Base-by-base conservation (phyloP, 306 rosid species). In the Lablab purpureus region DNA sequence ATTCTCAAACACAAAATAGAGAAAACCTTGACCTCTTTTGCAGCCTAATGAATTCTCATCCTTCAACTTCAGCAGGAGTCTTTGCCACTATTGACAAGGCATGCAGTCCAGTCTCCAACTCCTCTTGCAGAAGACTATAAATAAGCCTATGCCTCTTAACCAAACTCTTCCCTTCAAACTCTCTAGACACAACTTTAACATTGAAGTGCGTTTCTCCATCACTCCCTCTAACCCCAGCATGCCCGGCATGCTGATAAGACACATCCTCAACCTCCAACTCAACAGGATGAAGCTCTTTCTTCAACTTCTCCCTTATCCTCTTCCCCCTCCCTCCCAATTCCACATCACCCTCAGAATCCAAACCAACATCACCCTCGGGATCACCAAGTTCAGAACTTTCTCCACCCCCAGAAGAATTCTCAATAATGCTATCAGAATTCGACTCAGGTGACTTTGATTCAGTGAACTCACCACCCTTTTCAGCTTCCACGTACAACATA, bases 211-310 rank as follows among this genome's bases (percentile, higher is more conserved):
- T 94, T 80, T 94, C 98, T 0, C 97, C 94, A 80, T 87, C 85
- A 19, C 84, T 84, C 34, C 98, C 98, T 81, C 87, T 84, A 45
- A 70, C 90, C 37, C 97, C 97, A 0, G 89, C 91, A 67, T 91
- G 98, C 60, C 97, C 97, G 0, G 96, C 92, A 58, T 94, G 98
- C 74, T 94, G 97, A 76, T 94, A 90, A 25, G 98, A 94, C 41
- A 91, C 84, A 77, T 94, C 97, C 52, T 90, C 96, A 40, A 94
- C 81, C 60, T 85, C 60, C 83, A 91, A 80, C 27, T 90, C 96
- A 12, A 83, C 70, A 13, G 98, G 96, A 43, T 55, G 55, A 60
- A 94, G 89, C 68, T 87, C 93, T 69, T 75, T 88, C 82, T 85
- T 82, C 82, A 96, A 59, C 68, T 76, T 89, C 78, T 96, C 97